phyloP scores from a whole-genome alignment of 2,329 filamentous ascomycete genomes.

The Cercospora beticola region DNA sequence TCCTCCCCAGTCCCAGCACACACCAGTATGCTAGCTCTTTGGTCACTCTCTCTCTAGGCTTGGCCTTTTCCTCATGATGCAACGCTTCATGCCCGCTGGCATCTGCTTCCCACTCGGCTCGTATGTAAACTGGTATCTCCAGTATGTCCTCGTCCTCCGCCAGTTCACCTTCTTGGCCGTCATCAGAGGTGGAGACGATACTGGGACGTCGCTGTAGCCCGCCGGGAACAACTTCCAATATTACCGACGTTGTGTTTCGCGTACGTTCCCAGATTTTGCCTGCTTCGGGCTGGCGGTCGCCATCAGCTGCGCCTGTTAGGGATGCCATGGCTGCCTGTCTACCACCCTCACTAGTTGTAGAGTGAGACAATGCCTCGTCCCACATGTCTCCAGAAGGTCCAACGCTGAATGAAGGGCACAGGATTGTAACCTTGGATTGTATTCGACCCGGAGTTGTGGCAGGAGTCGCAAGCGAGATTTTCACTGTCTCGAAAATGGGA shows the following conservation, averaged over 20 bases:
- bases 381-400: constrained; percentile 84
- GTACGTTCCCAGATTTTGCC: constrained; percentile 97
- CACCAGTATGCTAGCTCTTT: constrained; percentile 95
- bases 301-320: constrained; percentile 43
- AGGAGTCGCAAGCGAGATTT: constrained; percentile 83
- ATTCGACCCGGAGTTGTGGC: constrained; percentile 74
- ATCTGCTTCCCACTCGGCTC: constrained; percentile 84
- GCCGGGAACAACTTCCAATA: constrained; percentile 79
- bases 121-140: constrained; percentile 92
- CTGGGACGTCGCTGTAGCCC: constrained; percentile 34
- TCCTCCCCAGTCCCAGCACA: constrained; percentile 82
- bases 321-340: constrained; percentile 36
- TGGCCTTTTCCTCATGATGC: constrained; percentile 48
- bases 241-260: constrained; percentile 91
- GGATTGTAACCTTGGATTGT: constrained; percentile 77
- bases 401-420: constrained; percentile 92
- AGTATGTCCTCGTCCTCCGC: constrained; percentile 63
- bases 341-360: constrained; percentile 29
- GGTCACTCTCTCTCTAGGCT: constrained; percentile 68
- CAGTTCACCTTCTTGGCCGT: constrained; percentile 45
- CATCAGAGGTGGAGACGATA: constrained; percentile 34
- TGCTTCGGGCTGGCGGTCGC: constrained; percentile 68
- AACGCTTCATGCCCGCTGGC: constrained; percentile 59
- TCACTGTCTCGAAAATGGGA: constrained; percentile 87
- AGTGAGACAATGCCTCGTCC: constrained; percentile 77